Evolutionary conservation across 129 eudicot species (phyloP).

Genomic region (Deinandra increscens): DNA sequence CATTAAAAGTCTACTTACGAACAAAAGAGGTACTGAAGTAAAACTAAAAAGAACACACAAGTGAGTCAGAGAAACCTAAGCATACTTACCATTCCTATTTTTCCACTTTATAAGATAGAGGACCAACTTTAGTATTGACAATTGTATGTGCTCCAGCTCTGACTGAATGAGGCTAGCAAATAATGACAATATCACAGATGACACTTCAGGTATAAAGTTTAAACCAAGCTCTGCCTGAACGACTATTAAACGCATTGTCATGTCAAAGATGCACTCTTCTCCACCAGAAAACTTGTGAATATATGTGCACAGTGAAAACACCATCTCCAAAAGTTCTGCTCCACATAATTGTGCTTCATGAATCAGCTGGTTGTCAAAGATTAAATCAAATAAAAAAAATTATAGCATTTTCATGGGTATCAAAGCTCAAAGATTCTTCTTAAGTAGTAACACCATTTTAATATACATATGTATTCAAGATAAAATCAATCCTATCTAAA

Average conservation of each 20-base stretch:
- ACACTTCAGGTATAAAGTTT: slow-evolving; percentile 51
- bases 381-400: slow-evolving; percentile 11
- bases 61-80: slow-evolving; percentile 15
- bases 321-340: slow-evolving; percentile 56
- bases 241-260: slow-evolving; percentile 53
- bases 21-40: neutral
- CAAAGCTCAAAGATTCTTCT: slow-evolving; percentile 17
- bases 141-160: slow-evolving; percentile 81
- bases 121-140: slow-evolving; percentile 48
- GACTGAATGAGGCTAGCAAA: slow-evolving; percentile 60
- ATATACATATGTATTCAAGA: slow-evolving; percentile 9
- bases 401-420: slow-evolving; percentile 16
- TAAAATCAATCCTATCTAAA: neutral
- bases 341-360: slow-evolving; percentile 68
- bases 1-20: neutral
- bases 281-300: slow-evolving; percentile 43
- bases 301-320: slow-evolving; percentile 44
- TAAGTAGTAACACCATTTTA: slow-evolving; percentile 13
- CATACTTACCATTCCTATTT: slow-evolving; percentile 57
- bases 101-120: slow-evolving; percentile 71
- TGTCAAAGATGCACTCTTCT: slow-evolving; percentile 48
- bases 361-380: slow-evolving; percentile 53
- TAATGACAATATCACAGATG: slow-evolving; percentile 56
- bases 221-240: slow-evolving; percentile 78
- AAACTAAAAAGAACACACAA: neutral